Base-by-base conservation (phyloP, 441 rosid genomes). In the Croton laevigatus region DNA sequence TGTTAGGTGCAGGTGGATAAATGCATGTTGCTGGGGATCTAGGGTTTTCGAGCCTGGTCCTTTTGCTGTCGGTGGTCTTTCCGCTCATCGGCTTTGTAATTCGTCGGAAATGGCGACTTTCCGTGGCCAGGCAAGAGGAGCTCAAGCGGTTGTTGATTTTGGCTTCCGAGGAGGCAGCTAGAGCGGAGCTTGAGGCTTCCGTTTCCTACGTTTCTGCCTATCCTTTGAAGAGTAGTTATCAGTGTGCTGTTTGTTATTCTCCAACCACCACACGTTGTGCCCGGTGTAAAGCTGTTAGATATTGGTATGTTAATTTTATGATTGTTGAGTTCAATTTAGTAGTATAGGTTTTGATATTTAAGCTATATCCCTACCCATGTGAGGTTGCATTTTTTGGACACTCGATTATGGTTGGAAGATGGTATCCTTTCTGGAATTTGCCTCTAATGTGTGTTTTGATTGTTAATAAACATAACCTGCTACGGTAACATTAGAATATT, bases 121-220 rank as follows among this genome's bases (percentile, higher is more conserved):
- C 85, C 14, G 82, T 79, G 9, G 81, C 82, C 37, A 84, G 93
- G 80, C 78, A 80, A 76, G 89, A 78, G 76, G 98, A 92, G 86
- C 82, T 94, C 76, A 81, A 72, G 72, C 80, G 91, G 79, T 88
- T 94, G 66, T 72, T 92, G 79, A 71, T 86, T 70, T 81, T 88
- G 76, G 99, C 98, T 0, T 79, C 99, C n/a, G 90, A 90, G 73
- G 99, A 94, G 67, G 88, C 89, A 36, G 89, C 90, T 37, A 85
- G 93, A 79, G 98, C 91, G 8, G 99, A 94, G 83, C 79, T 72
- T 0, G 99, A 94, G 80, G 91, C 93, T 40, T 77, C 89, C 8
- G 37, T 59, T 8, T 81, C 80, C 27, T 87, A 82, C 79, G 72
- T 75, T 27, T 37, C 84, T 27, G 77, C 73, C 59, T 34, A 86